Evolutionary conservation across 2,329 filamentous ascomycete species (phyloP), one percentile per base, ranked within the genome.

Genomic region (Phialophora macrospora): DNA sequence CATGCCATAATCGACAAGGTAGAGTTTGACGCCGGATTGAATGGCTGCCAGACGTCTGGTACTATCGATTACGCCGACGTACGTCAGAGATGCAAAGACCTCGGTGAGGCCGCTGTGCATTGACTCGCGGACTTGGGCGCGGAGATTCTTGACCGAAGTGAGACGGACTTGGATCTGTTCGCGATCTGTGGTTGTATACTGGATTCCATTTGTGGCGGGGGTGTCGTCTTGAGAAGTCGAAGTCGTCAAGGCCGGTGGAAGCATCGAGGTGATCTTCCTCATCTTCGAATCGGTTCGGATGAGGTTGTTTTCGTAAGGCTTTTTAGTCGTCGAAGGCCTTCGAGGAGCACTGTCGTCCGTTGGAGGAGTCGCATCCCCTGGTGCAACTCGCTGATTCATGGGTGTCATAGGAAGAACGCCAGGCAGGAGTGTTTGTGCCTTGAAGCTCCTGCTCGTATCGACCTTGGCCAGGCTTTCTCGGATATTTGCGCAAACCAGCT

Each of bases 241-340:
- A 1, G 66, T 58, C n/a, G 54, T 66, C 38, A 72, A 51, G 14
- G 82, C 79, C 20, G 88, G 84, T n/a, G 87, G 84, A 34, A 99
- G 87, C 94, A 99, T 98, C 67, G 91, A 93, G 0, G 95, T 99
- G 68, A 99, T 99, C 77, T 99, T 99, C 65, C 93, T 90, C 70
- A 92, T 84, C 65, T 89, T 91, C 1, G 91, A 88, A 75, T 99
- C 95, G 11, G 94, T 98, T 22, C 95, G 88, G 2, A 99, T 88
- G 12, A 99, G 86, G 62, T 90, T 96, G 75, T 96, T 96, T 74
- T 95, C 92, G 69, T 93, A 89, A 0, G 88, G 85, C 65, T 86
- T 87, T 62, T 83, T 84, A 11, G 78, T 77, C 2, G 76, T 73
- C 26, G 71, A 65, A 17, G 66, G n/a, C 65, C 63, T 60, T 74